These are phyloP conservation scores for Hyphopichia buzzinii DNA, from an alignment of 1,139 yeast species.

Conservation along the genomic window DNA sequence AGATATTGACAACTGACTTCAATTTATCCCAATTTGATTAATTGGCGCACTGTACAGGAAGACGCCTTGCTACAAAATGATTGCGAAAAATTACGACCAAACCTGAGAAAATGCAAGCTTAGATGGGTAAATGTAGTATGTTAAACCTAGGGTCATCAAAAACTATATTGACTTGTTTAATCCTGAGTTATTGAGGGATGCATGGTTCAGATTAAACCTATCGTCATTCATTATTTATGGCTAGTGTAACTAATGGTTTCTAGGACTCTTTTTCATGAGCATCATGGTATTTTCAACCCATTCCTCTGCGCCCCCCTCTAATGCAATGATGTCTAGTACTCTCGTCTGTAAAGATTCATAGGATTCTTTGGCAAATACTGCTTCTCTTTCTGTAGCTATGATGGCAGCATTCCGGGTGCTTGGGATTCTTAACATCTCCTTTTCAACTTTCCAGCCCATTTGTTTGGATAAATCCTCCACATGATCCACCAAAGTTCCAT, in stretches of 20 bases:
- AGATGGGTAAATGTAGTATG: too few species aligned
- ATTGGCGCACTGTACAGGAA: not conserved
- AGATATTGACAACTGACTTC: too few species aligned
- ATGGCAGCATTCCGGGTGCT: slow-evolving; percentile 92
- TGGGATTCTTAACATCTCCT: slow-evolving; percentile 89
- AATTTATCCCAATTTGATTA: not conserved
- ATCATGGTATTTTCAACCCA: slow-evolving; percentile 82
- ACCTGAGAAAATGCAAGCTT: too few species aligned
- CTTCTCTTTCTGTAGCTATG: slow-evolving; percentile 54
- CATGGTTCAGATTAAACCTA: too few species aligned
- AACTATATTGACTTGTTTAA: too few species aligned
- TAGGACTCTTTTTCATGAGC: slow-evolving; percentile 53
- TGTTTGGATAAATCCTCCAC: slow-evolving; percentile 64
- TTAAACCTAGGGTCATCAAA: too few species aligned
- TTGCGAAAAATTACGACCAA: too few species aligned
- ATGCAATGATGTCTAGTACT: slow-evolving; percentile 57
- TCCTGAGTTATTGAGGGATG: too few species aligned
- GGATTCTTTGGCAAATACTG: slow-evolving; percentile 21
- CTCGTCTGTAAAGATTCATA: slow-evolving; percentile 25
- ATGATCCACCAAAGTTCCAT: slow-evolving; percentile 83
- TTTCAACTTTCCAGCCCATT: slow-evolving; percentile 82
- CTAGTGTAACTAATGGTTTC: slow-evolving; percentile 32
- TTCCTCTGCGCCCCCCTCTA: slow-evolving; percentile 87
- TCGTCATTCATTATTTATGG: not conserved
- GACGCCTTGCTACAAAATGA: not conserved